Percentiles rank a stretch among this genome's conserved stretches.
Evolutionary conservation across 2,329 filamentous ascomycete genomes (phyloP).

Genomic region (Colletotrichum sp.): DNA sequence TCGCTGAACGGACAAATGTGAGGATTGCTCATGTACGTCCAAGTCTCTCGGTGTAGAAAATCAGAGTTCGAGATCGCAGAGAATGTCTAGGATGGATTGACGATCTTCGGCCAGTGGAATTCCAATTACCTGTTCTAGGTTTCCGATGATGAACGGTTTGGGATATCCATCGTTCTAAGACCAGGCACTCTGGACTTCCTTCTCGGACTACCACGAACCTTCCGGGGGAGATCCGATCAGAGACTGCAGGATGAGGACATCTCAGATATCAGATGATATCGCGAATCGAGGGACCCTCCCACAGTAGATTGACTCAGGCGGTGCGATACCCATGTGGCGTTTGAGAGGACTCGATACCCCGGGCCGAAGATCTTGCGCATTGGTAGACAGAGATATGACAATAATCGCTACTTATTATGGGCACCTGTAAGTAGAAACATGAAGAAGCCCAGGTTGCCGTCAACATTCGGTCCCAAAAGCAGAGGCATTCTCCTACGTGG

Average conservation of each 20-base stretch:
- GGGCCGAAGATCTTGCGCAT: neutral
- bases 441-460: neutral
- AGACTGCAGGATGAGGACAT: neutral
- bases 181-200: neutral
- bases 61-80: neutral
- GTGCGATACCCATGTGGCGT: neutral
- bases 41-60: neutral
- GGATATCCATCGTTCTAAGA: neutral
- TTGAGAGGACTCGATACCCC: neutral
- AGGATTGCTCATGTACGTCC: no score
- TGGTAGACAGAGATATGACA: neutral
- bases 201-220: neutral
- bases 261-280: neutral
- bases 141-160: neutral
- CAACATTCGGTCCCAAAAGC: neutral
- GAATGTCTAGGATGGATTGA: neutral
- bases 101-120: neutral
- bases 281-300: neutral
- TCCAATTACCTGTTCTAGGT: neutral
- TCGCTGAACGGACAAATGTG: no score
- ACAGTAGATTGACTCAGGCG: neutral
- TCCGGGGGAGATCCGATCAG: neutral
- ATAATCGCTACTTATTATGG: neutral
- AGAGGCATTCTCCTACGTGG: neutral
- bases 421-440: neutral